A percentile compares a stretch with the other conserved stretches of the same genome.
Conservation (phyloP, 2,329 filamentous ascomycete genomes). For the Lasiodiplodia sp. region DNA sequence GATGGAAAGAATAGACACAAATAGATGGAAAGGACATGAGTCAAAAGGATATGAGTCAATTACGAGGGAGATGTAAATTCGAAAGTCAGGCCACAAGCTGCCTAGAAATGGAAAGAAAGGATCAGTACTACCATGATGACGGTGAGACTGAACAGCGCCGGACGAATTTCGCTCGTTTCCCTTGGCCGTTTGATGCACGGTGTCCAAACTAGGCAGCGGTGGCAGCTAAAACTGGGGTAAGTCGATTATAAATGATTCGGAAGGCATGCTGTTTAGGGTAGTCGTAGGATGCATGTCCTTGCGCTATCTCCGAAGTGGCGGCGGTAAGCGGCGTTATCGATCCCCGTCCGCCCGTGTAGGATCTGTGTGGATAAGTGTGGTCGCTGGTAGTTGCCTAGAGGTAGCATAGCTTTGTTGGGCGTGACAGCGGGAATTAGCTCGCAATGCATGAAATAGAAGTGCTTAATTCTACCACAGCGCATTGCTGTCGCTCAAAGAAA, state of each 20-base stretch:
- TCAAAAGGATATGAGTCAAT: neutral
- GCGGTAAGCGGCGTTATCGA: neutral
- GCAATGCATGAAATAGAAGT: too few species aligned
- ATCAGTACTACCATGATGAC: neutral
- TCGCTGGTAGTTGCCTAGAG: too few species aligned
- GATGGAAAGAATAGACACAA: neutral
- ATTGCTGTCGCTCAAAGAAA: too few species aligned
- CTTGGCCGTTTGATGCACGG: neutral
- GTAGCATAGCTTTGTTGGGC: too few species aligned
- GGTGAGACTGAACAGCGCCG: neutral
- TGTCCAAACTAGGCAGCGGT: too few species aligned
- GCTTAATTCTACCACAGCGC: too few species aligned
- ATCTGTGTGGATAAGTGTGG: neutral
- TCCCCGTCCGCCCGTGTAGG: neutral
- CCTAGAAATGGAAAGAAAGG: neutral
- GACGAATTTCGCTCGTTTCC: neutral
- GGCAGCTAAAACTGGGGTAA: too few species aligned
- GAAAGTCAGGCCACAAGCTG: too few species aligned
- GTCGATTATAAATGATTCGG: slow-evolving; percentile 13
- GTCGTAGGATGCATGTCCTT: neutral
- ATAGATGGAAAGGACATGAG: neutral
- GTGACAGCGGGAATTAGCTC: too few species aligned
- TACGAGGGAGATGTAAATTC: too few species aligned
- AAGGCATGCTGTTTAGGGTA: neutral
- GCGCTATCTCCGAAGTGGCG: neutral